phyloP scores from a whole-genome alignment of 2,329 filamentous ascomycete species.

The Aspergillus jensenii region DNA sequence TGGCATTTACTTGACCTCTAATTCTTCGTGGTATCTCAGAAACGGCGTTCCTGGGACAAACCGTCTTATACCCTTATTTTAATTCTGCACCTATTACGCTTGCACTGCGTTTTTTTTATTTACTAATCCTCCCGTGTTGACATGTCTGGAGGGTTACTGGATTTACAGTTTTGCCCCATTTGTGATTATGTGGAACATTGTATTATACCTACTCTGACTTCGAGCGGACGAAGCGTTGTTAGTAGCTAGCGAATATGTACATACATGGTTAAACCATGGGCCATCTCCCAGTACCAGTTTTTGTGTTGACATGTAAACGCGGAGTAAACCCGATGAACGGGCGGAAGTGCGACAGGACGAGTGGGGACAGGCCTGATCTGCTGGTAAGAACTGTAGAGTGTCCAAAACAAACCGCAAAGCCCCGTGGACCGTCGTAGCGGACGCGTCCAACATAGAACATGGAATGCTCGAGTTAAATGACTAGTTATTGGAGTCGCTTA shows the following conservation, averaged over 20 bases:
- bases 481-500: background rate
- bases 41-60: constrained; percentile 28
- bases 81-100: constrained; percentile 29
- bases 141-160: constrained; percentile 17
- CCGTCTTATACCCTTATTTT: constrained; percentile 35
- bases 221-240: constrained; percentile 16
- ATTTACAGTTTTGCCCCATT: constrained; percentile 12
- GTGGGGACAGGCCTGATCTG: background rate
- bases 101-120: constrained; percentile 9
- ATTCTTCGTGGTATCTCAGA: constrained; percentile 22
- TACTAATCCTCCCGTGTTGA: constrained; percentile 9
- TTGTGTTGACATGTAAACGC: background rate
- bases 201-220: constrained; percentile 14
- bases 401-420: background rate
- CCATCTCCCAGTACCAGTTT: constrained; percentile 8
- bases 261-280: constrained; percentile 27
- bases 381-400: no score
- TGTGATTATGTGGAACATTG: constrained; percentile 15
- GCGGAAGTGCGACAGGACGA: no score
- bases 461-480: background rate
- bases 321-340: background rate
- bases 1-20: constrained; percentile 14
- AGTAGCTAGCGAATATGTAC: constrained; percentile 22
- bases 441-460: background rate
- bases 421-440: background rate